A percentile compares a stretch with the other conserved stretches of the same genome.
These are phyloP conservation scores for Pulveroboletus sp. DNA, from an alignment of 768 basidiomycete species.

Conservation along the genomic window DNA sequence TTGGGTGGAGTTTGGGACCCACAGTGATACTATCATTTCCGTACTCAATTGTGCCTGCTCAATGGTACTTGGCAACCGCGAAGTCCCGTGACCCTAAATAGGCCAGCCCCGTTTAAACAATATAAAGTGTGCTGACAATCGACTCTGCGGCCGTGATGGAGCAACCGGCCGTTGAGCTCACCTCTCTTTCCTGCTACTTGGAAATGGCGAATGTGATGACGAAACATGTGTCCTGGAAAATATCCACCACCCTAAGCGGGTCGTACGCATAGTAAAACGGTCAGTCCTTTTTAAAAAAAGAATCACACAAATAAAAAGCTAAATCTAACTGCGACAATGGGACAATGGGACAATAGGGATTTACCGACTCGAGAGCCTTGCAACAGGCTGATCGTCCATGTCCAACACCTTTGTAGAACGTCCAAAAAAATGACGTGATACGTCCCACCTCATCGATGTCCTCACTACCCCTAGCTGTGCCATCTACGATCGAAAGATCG, in stretches of 20 bases:
- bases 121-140: not conserved
- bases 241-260: too few species aligned
- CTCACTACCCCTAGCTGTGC: not conserved
- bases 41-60: not conserved
- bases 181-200: not conserved
- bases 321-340: not conserved
- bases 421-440: not conserved
- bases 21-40: not conserved
- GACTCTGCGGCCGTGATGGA: not conserved
- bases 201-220: not conserved
- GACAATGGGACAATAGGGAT: not conserved
- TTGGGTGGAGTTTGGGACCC: not conserved
- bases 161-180: not conserved
- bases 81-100: not conserved
- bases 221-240: not conserved
- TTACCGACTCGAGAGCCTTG: not conserved
- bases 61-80: not conserved
- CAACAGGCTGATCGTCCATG: not conserved
- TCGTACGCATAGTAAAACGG: too few species aligned
- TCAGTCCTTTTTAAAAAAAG: not conserved
- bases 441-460: not conserved
- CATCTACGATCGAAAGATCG: not conserved
- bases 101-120: too few species aligned
- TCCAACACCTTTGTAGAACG: too few species aligned
- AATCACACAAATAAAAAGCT: not conserved